phyloP scores from a whole-genome alignment of 164 flowering plant species.

The Sextonia rubra region DNA sequence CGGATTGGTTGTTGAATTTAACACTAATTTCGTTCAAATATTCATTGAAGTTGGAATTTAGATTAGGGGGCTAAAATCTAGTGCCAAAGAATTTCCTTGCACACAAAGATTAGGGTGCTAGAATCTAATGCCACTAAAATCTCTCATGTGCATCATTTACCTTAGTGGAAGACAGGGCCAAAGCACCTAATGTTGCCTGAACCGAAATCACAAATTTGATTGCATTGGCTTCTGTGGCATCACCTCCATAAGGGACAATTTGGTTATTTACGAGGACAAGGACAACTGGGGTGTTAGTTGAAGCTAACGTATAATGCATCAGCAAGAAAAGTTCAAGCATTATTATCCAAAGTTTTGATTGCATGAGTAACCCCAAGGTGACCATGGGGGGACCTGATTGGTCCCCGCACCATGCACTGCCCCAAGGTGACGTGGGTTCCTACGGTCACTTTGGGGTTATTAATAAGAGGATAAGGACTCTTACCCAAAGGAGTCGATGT shows the following conservation, averaged over 20 bases:
- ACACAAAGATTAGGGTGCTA: background rate
- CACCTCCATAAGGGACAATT: constrained; percentile 48
- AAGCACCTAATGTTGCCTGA: constrained; percentile 71
- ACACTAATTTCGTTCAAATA: no score
- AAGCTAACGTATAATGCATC: background rate
- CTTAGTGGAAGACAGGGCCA: constrained; percentile 94
- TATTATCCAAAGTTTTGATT: no score
- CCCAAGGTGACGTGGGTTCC: no score
- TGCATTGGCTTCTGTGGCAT: constrained; percentile 79
- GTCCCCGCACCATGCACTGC: no score
- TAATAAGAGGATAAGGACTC: no score
- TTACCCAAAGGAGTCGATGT: constrained; percentile 92
- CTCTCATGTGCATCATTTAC: constrained; percentile 29
- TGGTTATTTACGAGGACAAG: constrained; percentile 1
- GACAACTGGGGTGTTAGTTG: background rate
- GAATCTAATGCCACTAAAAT: background rate
- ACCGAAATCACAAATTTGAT: constrained; percentile 64
- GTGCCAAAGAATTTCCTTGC: no score
- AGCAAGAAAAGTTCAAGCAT: background rate
- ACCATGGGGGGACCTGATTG: no score
- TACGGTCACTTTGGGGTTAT: no score
- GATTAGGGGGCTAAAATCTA: no score
- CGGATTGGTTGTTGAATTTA: no score
- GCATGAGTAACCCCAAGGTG: no score
- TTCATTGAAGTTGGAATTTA: no score